These are phyloP conservation scores for Petrea volubilis DNA, from an alignment of 257 asterid genomes.

Conservation along the genomic window DNA sequence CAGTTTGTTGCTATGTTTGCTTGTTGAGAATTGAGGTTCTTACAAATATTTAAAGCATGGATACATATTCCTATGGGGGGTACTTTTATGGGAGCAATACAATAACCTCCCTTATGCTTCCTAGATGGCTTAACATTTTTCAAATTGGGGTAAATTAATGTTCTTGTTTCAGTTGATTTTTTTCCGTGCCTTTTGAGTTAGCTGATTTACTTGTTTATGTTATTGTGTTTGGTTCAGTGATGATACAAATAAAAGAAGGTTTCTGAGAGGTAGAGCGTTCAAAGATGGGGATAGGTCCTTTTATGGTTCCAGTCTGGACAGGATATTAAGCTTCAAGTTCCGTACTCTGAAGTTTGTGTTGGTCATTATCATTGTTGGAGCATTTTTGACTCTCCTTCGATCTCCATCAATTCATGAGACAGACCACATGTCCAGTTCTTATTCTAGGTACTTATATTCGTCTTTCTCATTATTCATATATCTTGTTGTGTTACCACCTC, in stretches of 20 bases:
- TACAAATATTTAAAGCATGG: no score
- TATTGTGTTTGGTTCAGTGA: slow-evolving; percentile 51
- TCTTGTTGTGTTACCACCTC: not conserved
- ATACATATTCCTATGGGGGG: not conserved
- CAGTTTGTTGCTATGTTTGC: not conserved
- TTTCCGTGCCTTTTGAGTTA: not conserved
- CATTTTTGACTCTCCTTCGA: slow-evolving; percentile 54
- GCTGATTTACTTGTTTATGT: slow-evolving; percentile 19
- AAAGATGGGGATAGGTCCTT: slow-evolving; percentile 64
- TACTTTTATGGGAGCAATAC: not conserved
- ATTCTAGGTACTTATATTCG: slow-evolving; percentile 46
- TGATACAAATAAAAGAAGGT: slow-evolving; percentile 63
- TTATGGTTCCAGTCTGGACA: slow-evolving; percentile 54
- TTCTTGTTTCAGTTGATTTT: not conserved
- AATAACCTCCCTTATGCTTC: not conserved
- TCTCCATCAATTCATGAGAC: slow-evolving; percentile 63
- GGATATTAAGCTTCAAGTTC: slow-evolving; percentile 55
- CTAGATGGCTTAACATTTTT: not conserved
- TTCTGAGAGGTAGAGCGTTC: slow-evolving; percentile 47
- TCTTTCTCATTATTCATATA: not conserved
- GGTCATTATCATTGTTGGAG: slow-evolving; percentile 62
- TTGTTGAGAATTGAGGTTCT: no score
- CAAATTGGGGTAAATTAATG: not conserved
- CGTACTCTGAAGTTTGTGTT: slow-evolving; percentile 61
- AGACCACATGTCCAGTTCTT: slow-evolving; percentile 40